Evolutionary conservation across 2,329 filamentous ascomycete genomes (phyloP).

Genomic region (Sphaceloma murrayae): DNA sequence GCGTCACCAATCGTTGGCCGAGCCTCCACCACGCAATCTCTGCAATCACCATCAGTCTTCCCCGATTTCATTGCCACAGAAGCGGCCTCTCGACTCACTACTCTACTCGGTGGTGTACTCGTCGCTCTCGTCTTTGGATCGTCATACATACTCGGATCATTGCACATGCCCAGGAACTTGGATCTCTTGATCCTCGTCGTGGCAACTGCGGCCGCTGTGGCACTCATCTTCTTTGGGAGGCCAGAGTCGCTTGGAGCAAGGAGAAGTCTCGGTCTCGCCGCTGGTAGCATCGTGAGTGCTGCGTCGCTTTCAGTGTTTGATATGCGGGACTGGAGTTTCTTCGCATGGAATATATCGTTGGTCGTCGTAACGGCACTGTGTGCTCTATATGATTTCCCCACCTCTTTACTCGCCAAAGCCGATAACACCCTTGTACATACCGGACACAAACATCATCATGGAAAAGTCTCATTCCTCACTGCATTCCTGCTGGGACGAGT

Average conservation of each 20-base stretch:
- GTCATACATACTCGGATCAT: not conserved
- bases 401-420: slow-evolving; percentile 23
- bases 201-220: not conserved
- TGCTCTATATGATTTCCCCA: slow-evolving; percentile 33
- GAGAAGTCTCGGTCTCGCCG: not conserved
- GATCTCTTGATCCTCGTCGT: not conserved
- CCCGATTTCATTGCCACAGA: not conserved
- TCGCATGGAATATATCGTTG: too few relatives aligned
- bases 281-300: not conserved
- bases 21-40: not conserved
- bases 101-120: not conserved
- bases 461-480: slow-evolving; percentile 58
- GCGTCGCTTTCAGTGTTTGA: not conserved
- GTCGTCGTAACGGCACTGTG: too few relatives aligned
- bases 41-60: not conserved
- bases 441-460: slow-evolving; percentile 26
- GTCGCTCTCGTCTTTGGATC: not conserved
- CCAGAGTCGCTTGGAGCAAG: not conserved
- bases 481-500: slow-evolving; percentile 60
- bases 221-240: not conserved
- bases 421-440: slow-evolving; percentile 20
- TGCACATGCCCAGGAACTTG: not conserved
- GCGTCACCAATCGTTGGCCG: not conserved
- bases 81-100: not conserved
- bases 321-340: not conserved